phyloP scores from a whole-genome alignment of 1,284 basidiomycete species.

The Cryptococcus sp. region DNA sequence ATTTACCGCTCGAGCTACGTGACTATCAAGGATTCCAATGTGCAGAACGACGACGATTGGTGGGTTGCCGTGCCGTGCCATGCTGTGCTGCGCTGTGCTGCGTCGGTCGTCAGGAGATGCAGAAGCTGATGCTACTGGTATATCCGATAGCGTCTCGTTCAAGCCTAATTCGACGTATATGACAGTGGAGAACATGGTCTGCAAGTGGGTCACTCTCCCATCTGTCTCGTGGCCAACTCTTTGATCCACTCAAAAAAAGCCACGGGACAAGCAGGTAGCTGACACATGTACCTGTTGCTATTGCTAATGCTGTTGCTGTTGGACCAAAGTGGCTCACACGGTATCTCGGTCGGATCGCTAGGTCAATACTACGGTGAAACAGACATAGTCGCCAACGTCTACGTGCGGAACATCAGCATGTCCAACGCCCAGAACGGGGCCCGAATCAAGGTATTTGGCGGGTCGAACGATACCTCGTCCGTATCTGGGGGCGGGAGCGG shows the following conservation, averaged over 20 bases:
- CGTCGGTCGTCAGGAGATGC: too few relatives aligned
- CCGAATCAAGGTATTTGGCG: conserved; percentile 69
- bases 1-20: conserved; percentile 58
- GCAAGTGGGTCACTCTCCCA: conserved; percentile 57
- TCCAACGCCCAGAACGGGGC: conserved; percentile 65
- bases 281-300: background rate
- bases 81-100: background rate
- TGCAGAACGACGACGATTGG: conserved; percentile 36
- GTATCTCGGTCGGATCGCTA: conserved; percentile 65
- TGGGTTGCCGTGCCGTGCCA: conserved; percentile 1
- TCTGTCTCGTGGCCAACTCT: background rate
- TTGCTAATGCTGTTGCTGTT: background rate
- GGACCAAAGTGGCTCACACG: conserved; percentile 48
- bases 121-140: background rate
- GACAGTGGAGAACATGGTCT: conserved; percentile 62
- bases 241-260: too few relatives aligned
- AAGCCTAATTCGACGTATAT: conserved; percentile 68
- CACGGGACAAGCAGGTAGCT: background rate
- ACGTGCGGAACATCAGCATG: conserved; percentile 63
- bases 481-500: conserved; percentile 62
- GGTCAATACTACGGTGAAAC: conserved; percentile 61
- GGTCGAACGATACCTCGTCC: conserved; percentile 44
- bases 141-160: conserved; percentile 64
- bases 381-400: conserved; percentile 69
- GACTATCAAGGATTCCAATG: conserved; percentile 34